Percentiles rank a stretch among this genome's conserved stretches.
Evolutionary conservation across 176 grass and related monocot species (phyloP).

Genomic region (Oryza glaberrima): DNA sequence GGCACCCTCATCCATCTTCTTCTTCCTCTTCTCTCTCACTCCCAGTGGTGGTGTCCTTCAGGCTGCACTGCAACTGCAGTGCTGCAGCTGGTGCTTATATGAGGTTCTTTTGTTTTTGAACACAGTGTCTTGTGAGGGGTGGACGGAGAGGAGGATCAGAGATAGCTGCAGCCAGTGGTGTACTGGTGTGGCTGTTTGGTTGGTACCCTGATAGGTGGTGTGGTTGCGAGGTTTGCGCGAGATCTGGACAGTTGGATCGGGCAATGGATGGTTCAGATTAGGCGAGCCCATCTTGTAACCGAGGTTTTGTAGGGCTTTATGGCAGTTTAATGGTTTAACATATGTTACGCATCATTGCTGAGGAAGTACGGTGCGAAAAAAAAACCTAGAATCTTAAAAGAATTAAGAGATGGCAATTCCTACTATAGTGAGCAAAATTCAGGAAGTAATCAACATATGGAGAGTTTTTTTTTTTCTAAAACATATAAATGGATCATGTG

Average conservation of each 20-base stretch:
- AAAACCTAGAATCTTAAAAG: too few species aligned
- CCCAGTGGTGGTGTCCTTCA: neutral
- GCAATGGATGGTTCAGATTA: neutral
- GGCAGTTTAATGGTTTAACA: neutral
- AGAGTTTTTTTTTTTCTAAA: too few species aligned
- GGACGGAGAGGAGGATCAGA: neutral
- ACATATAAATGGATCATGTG: too few species aligned
- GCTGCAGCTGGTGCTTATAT: conserved; percentile 1
- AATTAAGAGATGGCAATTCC: too few species aligned
- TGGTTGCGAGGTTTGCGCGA: too few species aligned
- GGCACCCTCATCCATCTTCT: conserved; percentile 37
- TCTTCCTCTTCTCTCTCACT: neutral
- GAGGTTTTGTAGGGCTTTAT: neutral
- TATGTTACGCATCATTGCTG: neutral
- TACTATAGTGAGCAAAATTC: too few species aligned
- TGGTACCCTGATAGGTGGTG: too few species aligned
- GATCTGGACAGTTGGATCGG: neutral
- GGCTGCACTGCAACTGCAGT: neutral
- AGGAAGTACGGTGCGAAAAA: too few species aligned
- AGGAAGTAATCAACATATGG: too few species aligned
- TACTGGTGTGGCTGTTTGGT: too few species aligned
- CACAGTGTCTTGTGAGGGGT: neutral
- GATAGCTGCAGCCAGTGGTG: too few species aligned
- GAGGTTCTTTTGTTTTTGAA: conserved; percentile 34
- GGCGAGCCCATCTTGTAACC: too few species aligned